These are phyloP conservation scores for Debaryomyces nepalensis DNA, from an alignment of 1,139 yeast genomes.

Conservation along the genomic window DNA sequence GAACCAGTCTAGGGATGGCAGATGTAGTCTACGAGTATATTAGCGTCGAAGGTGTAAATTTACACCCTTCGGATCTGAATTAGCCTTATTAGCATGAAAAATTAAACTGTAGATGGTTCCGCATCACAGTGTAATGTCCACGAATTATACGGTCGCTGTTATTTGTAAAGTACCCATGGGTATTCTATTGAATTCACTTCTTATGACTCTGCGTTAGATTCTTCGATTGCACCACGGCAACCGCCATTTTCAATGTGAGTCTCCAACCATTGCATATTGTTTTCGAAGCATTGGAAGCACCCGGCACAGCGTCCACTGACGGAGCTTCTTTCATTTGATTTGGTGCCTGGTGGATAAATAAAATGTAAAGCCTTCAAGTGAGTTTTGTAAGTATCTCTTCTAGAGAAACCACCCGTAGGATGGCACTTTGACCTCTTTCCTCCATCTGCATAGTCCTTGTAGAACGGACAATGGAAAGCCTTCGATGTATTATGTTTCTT, in stretches of 20 bases:
- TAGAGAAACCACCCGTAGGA: constrained; percentile 62
- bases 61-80: too few species aligned
- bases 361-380: constrained; percentile 63
- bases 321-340: constrained; percentile 46
- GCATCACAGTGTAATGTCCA: too few species aligned
- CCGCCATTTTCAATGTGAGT: constrained; percentile 51
- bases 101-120: too few species aligned
- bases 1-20: too few species aligned
- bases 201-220: background rate
- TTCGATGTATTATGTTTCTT: constrained; percentile 55
- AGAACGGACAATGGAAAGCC: constrained; percentile 61
- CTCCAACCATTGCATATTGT: constrained; percentile 54
- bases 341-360: constrained; percentile 62
- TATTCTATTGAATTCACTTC: background rate
- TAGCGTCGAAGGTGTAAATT: too few species aligned
- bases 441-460: constrained; percentile 36
- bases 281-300: constrained; percentile 54
- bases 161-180: too few species aligned
- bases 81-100: too few species aligned
- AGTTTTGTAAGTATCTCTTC: constrained; percentile 62
- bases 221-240: constrained; percentile 47
- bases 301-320: constrained; percentile 61
- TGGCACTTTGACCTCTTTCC: constrained; percentile 53
- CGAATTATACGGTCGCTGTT: too few species aligned
- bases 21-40: too few species aligned